These are phyloP conservation scores for Leccinum uliginosum DNA, from an alignment of 768 basidiomycete genomes.

Conservation along the genomic window DNA sequence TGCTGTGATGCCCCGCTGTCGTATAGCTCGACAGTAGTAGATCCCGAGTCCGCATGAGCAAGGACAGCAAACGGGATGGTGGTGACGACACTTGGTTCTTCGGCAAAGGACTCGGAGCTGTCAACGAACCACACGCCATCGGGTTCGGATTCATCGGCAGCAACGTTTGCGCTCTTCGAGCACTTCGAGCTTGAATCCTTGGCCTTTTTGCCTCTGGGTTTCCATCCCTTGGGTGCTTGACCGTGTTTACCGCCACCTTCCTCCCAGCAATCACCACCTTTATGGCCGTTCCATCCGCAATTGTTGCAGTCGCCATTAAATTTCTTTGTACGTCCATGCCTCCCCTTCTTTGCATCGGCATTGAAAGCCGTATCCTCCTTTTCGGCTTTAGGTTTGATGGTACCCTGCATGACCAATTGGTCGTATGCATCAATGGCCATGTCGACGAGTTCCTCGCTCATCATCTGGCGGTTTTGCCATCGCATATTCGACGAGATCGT, in stretches of 20 bases:
- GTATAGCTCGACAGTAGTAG: too few relatives aligned
- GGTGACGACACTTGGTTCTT: neutral
- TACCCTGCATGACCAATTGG: too few relatives aligned
- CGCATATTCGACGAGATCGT: neutral
- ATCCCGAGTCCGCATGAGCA: too few relatives aligned
- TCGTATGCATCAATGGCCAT: too few relatives aligned
- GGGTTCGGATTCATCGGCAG: neutral
- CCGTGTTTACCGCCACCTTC: conserved; percentile 5
- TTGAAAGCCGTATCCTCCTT: too few relatives aligned
- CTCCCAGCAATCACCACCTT: neutral
- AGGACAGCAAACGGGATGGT: neutral
- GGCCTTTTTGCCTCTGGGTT: neutral
- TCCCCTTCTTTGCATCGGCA: too few relatives aligned
- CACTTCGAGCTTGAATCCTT: neutral
- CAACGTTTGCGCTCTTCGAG: neutral
- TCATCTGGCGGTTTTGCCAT: neutral
- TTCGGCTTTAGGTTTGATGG: too few relatives aligned
- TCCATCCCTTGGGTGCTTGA: conserved; percentile 2
- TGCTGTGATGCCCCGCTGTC: too few relatives aligned
- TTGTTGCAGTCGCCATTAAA: too few relatives aligned
- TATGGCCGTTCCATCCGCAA: too few relatives aligned
- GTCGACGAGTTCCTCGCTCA: too few relatives aligned
- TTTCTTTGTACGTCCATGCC: too few relatives aligned
- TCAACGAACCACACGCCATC: neutral
- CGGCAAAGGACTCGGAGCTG: neutral